phyloP scores from a whole-genome alignment of 495 filamentous ascomycete genomes.

The Parachaetomium inaequale region DNA sequence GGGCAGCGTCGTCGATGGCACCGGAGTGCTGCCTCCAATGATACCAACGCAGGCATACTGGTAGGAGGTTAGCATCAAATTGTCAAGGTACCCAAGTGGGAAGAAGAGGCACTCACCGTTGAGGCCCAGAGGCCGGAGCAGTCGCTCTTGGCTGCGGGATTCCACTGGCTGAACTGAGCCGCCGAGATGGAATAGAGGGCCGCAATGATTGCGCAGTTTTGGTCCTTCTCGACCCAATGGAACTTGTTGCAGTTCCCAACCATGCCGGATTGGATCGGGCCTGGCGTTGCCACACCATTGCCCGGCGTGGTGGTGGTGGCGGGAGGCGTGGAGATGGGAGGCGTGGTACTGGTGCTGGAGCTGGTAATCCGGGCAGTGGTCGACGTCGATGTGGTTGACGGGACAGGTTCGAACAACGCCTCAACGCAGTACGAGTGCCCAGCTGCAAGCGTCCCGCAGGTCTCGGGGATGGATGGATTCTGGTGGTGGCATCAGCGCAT shows the following conservation, averaged over 20 bases:
- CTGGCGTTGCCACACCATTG: neutral
- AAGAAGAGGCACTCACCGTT: neutral
- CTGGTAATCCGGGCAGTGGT: too few relatives aligned
- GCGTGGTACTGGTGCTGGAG: neutral
- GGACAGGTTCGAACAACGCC: too few relatives aligned
- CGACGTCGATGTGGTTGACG: too few relatives aligned
- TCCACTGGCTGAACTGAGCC: conserved; percentile 4
- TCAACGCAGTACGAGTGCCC: too few relatives aligned
- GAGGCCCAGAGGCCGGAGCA: neutral
- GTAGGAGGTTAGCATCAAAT: neutral
- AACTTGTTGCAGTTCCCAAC: neutral
- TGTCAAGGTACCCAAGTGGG: neutral
- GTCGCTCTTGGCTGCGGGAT: neutral
- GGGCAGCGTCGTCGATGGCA: too few relatives aligned
- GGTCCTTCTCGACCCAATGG: neutral
- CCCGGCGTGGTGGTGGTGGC: neutral
- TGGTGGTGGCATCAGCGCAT: too few relatives aligned
- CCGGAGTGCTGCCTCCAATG: too few relatives aligned
- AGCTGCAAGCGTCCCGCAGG: too few relatives aligned
- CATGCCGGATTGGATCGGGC: neutral
- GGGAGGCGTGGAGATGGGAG: too few relatives aligned
- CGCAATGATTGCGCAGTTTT: neutral
- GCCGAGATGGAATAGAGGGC: neutral
- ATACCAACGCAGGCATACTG: neutral
- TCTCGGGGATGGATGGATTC: too few relatives aligned